Conservation (phyloP, 2,329 filamentous ascomycete species). For the Fusarium keratoplasticum region DNA sequence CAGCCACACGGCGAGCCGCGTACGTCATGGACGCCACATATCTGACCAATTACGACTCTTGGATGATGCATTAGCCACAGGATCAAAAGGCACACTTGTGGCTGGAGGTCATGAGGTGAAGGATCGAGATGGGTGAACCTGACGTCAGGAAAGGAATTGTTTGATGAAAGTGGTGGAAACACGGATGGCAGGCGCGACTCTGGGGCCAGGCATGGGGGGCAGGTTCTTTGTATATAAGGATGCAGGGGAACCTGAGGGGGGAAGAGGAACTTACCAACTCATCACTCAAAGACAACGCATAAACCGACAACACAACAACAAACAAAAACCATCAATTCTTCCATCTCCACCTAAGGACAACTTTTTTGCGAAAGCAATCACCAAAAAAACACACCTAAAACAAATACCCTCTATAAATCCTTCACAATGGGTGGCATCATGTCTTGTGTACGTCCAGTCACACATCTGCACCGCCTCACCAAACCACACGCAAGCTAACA, state of each 20-base stretch:
- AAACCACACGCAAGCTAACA: constrained; percentile 29
- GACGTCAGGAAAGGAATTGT: constrained; percentile 27
- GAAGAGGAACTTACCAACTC: background rate
- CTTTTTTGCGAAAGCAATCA: background rate
- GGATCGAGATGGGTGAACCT: constrained; percentile 20
- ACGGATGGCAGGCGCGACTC: constrained; percentile 11
- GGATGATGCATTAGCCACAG: constrained; percentile 22
- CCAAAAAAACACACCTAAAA: constrained; percentile 20
- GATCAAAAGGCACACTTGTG: constrained; percentile 3
- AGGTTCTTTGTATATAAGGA: constrained; percentile 30
- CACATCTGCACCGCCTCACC: background rate
- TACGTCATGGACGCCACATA: constrained; percentile 16
- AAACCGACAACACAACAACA: constrained; percentile 10
- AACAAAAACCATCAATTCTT: background rate
- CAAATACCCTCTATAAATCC: constrained; percentile 30
- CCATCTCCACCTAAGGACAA: constrained; percentile 3
- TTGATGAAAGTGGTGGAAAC: constrained; percentile 12
- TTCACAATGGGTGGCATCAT: constrained; percentile 81
- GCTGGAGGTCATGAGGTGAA: constrained; percentile 33
- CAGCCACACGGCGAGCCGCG: constrained; percentile 21
- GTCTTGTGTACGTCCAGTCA: constrained; percentile 76
- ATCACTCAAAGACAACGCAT: constrained; percentile 2
- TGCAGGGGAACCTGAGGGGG: background rate
- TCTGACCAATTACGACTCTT: constrained; percentile 8
- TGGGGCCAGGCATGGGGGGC: background rate